phyloP scores from a whole-genome alignment of 257 asterid genomes.

The Primulina huaijiensis region DNA sequence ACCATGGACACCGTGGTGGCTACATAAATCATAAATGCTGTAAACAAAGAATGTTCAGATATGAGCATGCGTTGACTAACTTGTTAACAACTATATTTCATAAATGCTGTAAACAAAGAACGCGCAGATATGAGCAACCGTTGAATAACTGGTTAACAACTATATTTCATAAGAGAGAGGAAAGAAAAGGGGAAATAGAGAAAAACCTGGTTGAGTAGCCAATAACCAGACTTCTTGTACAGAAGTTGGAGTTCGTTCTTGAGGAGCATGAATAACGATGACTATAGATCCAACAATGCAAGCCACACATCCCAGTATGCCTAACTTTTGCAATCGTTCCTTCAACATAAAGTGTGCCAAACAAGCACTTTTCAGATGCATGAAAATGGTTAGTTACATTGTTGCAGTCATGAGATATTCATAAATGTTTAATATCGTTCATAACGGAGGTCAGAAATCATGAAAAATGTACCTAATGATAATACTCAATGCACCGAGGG shows the following conservation, averaged over 20 bases:
- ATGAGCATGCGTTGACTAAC: constrained; percentile 7
- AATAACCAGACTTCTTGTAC: constrained; percentile 60
- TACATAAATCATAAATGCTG: constrained; percentile 58
- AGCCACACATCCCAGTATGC: constrained; percentile 53
- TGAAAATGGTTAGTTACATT: constrained; percentile 31
- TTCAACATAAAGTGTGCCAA: constrained; percentile 58
- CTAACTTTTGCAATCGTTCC: constrained; percentile 55
- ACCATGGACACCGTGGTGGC: constrained; percentile 46
- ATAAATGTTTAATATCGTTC: too few species aligned
- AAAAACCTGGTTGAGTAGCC: constrained; percentile 62
- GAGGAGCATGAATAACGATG: constrained; percentile 69
- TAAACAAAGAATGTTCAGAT: constrained; percentile 27
- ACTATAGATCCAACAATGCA: constrained; percentile 66
- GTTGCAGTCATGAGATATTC: constrained; percentile 7
- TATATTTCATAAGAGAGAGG: background rate
- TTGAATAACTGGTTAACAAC: background rate
- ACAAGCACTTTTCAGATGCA: constrained; percentile 46
- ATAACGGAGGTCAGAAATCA: background rate
- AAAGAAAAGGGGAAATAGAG: background rate
- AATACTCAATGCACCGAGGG: constrained; percentile 87
- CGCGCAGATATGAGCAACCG: constrained; percentile 20
- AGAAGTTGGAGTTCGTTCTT: constrained; percentile 55
- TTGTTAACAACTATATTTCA: constrained; percentile 9
- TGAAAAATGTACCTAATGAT: constrained; percentile 59
- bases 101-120: constrained; percentile 39